Conservation (phyloP, 768 basidiomycete genomes). For the Lactarius pseudohatsudake region DNA sequence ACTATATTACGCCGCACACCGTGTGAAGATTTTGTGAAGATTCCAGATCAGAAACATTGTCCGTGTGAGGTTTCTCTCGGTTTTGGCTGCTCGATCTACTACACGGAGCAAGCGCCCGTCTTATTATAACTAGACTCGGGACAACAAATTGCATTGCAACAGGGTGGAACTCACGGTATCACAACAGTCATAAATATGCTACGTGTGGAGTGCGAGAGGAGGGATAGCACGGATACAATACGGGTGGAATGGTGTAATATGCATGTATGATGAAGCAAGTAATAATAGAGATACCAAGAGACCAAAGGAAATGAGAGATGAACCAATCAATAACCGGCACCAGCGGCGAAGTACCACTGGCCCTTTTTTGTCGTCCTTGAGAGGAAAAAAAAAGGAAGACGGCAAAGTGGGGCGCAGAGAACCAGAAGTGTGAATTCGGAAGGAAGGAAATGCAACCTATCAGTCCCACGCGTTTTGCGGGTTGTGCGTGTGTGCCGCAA, state of each 20-base stretch:
- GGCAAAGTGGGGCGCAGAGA: background rate
- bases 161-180: background rate
- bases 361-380: slow-evolving; percentile 8
- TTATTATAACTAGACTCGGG: slow-evolving; percentile 4
- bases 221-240: background rate
- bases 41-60: background rate
- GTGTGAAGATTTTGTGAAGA: slow-evolving; percentile 1
- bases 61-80: background rate
- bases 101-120: background rate
- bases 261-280: slow-evolving; percentile 1
- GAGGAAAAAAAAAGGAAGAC: background rate
- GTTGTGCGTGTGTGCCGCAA: background rate
- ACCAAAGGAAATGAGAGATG: background rate
- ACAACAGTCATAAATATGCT: slow-evolving; percentile 8
- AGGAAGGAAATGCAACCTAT: too few species aligned
- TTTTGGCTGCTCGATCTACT: background rate
- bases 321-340: background rate
- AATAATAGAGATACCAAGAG: background rate
- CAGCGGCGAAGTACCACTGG: background rate
- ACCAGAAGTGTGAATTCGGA: background rate
- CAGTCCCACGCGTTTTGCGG: background rate
- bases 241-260: background rate
- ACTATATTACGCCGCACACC: background rate
- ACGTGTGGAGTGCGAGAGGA: background rate
- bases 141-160: background rate